Conservation (phyloP, 495 filamentous ascomycete genomes). For the Saxispiralis lemnorum region DNA sequence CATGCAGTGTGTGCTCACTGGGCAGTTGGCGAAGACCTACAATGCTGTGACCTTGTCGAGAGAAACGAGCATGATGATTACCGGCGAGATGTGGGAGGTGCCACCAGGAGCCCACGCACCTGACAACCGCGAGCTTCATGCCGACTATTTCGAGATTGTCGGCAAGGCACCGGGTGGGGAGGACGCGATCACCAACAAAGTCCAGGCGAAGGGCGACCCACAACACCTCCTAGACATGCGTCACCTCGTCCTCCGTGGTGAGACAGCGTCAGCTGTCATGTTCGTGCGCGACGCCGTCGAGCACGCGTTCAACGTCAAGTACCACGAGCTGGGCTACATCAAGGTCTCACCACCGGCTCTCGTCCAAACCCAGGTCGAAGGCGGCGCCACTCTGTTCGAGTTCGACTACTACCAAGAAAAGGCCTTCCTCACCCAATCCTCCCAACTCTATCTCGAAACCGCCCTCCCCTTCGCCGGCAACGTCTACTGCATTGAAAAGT, state of each 20-base stretch:
- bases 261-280: slow-evolving; percentile 72
- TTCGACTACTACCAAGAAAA: slow-evolving; percentile 89
- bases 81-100: slow-evolving; percentile 75
- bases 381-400: slow-evolving; percentile 82
- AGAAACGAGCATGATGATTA: slow-evolving; percentile 74
- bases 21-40: slow-evolving; percentile 75
- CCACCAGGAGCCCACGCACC: slow-evolving; percentile 65
- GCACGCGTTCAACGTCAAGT: slow-evolving; percentile 64
- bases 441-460: slow-evolving; percentile 95
- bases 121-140: slow-evolving; percentile 78
- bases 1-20: slow-evolving; percentile 74
- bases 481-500: slow-evolving; percentile 95
- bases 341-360: slow-evolving; percentile 90
- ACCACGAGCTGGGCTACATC: slow-evolving; percentile 56
- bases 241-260: slow-evolving; percentile 80
- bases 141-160: slow-evolving; percentile 79
- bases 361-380: slow-evolving; percentile 98
- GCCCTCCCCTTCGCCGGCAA: slow-evolving; percentile 78
- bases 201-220: slow-evolving; percentile 61
- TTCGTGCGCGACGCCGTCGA: slow-evolving; percentile 77
- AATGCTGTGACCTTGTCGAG: slow-evolving; percentile 76
- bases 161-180: slow-evolving; percentile 67
- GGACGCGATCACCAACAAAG: slow-evolving; percentile 84
- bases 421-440: slow-evolving; percentile 91
- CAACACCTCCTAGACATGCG: slow-evolving; percentile 73